Evolutionary conservation across 352 stramenopile species (phyloP), one percentile per base, ranked within the genome.

Genomic region (Pythium folliculosum): DNA sequence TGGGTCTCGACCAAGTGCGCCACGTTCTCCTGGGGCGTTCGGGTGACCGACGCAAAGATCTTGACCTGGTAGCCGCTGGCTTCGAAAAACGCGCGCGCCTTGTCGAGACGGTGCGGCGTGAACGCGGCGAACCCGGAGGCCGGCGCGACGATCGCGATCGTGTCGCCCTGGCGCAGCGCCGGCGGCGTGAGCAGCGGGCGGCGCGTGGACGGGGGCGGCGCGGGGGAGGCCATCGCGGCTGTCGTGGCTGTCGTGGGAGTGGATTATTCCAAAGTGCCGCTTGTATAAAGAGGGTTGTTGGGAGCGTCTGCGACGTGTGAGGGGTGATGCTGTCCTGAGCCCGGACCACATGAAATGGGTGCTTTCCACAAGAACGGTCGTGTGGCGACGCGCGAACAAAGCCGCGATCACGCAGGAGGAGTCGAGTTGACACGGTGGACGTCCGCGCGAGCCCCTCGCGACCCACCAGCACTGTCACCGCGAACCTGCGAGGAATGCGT

Each of bases 61-160:
- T 80, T 82, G 44, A 88, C 76, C 14, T 58, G 49, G 61, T 83
- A 86, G 3, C 77, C 77, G 16, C 52, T 51, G 16, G 61, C 17
- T 56, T 84, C 74, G 21, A 88, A 63, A 32, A 77, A 60, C 19
- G 67, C 23, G 9, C 52, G 69, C 12, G 81, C 77, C 65, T 82
- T 75, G 4, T 70, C 21, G 14, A 88, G 60, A 54, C 81, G 78
- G 52, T 86, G 79, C 27, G 72, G 76, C 21, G 77, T 71, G 10
- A 78, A 49, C 19, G 76, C 72, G 3, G 79, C 77, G 23, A 88
- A 48, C 17, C 74, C 77, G 5, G 76, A 82, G 12, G 81, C 61
- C 22, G 81, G 79, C 35, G 77, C 76, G 43, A 90, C 72, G 45
- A 90, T 77, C 12, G 81, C 76, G 51, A 88, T 79, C 21, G 75